Percentiles rank a stretch among this genome's conserved stretches.
These are phyloP conservation scores for Puccinia novopanici DNA, from an alignment of 1,284 basidiomycete genomes.

Conservation along the genomic window DNA sequence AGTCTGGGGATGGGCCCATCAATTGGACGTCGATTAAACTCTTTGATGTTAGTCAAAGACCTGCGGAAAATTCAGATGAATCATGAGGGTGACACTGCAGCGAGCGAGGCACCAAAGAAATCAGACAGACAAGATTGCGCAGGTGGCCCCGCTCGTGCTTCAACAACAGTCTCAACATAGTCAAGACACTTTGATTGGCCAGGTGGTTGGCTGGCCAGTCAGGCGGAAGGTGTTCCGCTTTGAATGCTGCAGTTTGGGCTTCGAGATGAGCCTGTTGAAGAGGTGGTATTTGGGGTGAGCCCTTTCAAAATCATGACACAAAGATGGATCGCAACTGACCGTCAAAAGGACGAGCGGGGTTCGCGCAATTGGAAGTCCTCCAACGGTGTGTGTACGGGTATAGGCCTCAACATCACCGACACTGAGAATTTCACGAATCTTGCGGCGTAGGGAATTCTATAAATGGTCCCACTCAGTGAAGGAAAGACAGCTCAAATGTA, in stretches of 20 bases:
- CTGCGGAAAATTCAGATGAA: too few relatives aligned
- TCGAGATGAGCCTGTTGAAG: background rate
- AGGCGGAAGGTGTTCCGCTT: background rate
- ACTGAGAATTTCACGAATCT: background rate
- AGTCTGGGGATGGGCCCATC: background rate
- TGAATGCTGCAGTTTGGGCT: background rate
- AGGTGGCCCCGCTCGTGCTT: background rate
- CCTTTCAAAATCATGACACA: too few relatives aligned
- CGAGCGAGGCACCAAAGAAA: background rate
- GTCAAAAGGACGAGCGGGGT: background rate
- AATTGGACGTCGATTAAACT: background rate
- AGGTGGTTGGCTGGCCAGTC: background rate
- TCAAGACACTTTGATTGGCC: background rate
- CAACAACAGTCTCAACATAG: background rate
- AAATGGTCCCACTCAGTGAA: too few relatives aligned
- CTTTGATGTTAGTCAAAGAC: slow-evolving; percentile 8
- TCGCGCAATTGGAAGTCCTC: background rate
- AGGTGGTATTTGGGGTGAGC: background rate
- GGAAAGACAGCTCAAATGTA: too few relatives aligned
- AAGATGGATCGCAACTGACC: background rate
- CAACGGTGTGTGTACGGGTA: background rate
- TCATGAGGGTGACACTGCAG: background rate
- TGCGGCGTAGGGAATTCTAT: background rate
- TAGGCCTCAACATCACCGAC: background rate
- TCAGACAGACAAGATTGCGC: background rate